Evolutionary conservation across 768 basidiomycete genomes (phyloP), one percentile per base, ranked within the genome.

Genomic region (Daedaleopsis sinensis): DNA sequence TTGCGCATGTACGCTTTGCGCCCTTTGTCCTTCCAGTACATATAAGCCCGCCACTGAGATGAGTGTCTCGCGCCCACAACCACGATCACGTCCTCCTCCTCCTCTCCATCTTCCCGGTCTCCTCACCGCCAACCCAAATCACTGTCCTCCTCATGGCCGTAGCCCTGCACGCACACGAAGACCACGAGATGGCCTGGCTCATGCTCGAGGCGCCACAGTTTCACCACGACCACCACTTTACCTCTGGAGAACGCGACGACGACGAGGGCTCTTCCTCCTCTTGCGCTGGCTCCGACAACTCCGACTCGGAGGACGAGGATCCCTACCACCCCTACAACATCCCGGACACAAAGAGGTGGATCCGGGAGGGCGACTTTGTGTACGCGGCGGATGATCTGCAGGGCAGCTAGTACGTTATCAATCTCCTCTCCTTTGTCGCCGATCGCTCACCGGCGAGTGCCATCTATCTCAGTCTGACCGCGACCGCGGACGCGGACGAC

Each of bases 261-360:
- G 61, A 62, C 47, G 56, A 47, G 19, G 56, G 37, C 15, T 53
- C 52, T 9, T 57, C 51, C 39, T 36, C 39, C 19, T 58, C 56
- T 19, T 52, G 56, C 32, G 35, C 35, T n/a, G 61, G 52, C 24
- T 59, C 62, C 9, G 54, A 51, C 3, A 46, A 32, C 5, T 59
- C 57, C n/a, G 58, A 62, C 55, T 57, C 55, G 6, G 61, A 59
- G 23, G 62, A 64, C 12, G 62, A 63, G 37, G 62, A 64, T 27
- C 58, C 62, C 9, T 43, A 44, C 35, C 49, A 56, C 51, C 58
- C 58, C 10, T 64, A 64, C 62, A 59, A 64, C 37, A 50, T 59
- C 54, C 49, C 55, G 27, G 43, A 64, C 38, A 13, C 52, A 1
- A 23, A 59, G 42, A 39, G 47, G 54, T 64, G 62, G 62, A 23